Evolutionary conservation across 192 early-diverging fungal species (phyloP).

Genomic region (Coemansia sp.): DNA sequence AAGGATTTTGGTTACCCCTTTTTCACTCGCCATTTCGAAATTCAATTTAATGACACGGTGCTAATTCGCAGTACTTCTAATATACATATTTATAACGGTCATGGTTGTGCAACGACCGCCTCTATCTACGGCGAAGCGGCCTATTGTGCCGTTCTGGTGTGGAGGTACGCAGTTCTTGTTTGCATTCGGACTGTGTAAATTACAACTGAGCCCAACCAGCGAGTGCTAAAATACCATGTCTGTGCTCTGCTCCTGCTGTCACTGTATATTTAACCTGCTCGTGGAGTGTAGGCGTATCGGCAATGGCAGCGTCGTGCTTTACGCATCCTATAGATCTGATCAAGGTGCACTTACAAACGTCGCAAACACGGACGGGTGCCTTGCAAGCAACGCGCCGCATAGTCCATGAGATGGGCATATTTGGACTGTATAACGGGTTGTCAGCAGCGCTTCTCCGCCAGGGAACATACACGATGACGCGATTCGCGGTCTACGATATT

Average conservation of each 20-base stretch:
- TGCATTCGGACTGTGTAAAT: not conserved
- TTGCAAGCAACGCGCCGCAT: conserved; percentile 63
- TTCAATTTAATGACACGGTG: not conserved
- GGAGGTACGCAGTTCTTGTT: conserved; percentile 33
- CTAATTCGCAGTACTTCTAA: not conserved
- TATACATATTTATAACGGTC: not conserved
- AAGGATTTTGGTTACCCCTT: not conserved
- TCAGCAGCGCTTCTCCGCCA: conserved; percentile 75
- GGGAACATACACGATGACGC: conserved; percentile 78
- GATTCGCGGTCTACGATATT: conserved; percentile 77
- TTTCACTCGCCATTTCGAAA: not conserved
- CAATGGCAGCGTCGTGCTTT: conserved; percentile 59
- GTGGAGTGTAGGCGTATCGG: conserved; percentile 40
- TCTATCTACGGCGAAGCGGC: conserved; percentile 5
- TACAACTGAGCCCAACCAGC: not conserved
- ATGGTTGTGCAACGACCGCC: conserved; percentile 9
- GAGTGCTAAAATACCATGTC: not conserved
- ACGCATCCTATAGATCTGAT: conserved; percentile 84
- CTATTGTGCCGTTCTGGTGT: conserved; percentile 54
- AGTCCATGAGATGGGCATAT: conserved; percentile 74
- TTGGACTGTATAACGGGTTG: conserved; percentile 79
- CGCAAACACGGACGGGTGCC: conserved; percentile 48
- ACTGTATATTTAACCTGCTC: not conserved
- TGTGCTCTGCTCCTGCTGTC: not conserved
- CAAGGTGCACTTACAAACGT: conserved; percentile 92